Percentiles rank a stretch among this genome's conserved stretches.
Evolutionary conservation across 306 rosid species (phyloP).

Genomic region (Casuarina cunninghamiana): DNA sequence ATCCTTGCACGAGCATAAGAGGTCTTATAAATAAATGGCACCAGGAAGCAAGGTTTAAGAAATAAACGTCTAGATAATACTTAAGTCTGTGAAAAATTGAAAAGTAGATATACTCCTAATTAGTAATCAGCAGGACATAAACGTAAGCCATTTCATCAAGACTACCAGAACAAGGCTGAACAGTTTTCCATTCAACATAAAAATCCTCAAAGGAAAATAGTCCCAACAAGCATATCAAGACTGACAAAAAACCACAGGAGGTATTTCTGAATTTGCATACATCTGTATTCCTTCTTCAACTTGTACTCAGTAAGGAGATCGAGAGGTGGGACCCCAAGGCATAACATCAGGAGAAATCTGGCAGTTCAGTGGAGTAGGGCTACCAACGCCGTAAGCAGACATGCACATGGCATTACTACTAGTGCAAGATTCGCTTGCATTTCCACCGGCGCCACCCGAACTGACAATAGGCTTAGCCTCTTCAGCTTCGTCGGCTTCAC

Average conservation of each 20-base stretch:
- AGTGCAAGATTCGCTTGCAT: not conserved
- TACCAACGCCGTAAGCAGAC: conserved; percentile 6
- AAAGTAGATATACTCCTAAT: not conserved
- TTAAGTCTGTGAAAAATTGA: not conserved
- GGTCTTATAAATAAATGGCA: too few relatives aligned
- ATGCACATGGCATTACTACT: conserved; percentile 2
- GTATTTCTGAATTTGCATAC: not conserved
- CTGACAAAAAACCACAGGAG: not conserved
- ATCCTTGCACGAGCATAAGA: too few relatives aligned
- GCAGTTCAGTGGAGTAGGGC: conserved; percentile 24
- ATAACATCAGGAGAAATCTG: conserved; percentile 30
- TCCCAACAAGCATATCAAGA: not conserved
- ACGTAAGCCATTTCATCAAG: not conserved
- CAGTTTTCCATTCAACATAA: not conserved
- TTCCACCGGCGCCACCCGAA: not conserved
- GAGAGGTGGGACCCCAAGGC: conserved; percentile 46
- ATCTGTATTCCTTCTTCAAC: not conserved
- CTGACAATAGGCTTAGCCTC: conserved; percentile 3
- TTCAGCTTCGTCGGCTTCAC: conserved; percentile 2
- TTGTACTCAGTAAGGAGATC: conserved; percentile 24
- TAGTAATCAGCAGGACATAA: not conserved
- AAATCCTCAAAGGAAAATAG: not conserved
- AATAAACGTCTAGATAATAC: not conserved
- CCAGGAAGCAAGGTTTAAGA: not conserved
- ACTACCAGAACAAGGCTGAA: not conserved